Evolutionary conservation across 192 early-diverging fungal genomes (phyloP).

Genomic region (Pilobolus umbonatus): DNA sequence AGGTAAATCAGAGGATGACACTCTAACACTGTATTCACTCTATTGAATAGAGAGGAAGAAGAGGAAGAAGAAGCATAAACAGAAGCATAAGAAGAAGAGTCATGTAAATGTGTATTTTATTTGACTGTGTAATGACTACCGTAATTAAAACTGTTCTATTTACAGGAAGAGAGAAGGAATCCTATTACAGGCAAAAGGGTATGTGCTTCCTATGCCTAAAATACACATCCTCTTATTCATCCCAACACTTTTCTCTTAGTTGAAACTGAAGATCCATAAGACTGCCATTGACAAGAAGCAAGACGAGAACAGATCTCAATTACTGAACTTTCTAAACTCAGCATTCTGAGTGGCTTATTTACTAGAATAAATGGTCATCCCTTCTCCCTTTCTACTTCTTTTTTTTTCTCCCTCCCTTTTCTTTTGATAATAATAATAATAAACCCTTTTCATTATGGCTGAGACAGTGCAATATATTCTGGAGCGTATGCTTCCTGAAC

Average conservation of each 20-base stretch:
- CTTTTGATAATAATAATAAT: neutral
- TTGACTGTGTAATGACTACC: no score
- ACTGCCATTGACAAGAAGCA: constrained; percentile 27
- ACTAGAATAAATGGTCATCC: neutral
- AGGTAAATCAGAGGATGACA: no score
- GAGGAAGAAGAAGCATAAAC: no score
- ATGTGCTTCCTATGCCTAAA: neutral
- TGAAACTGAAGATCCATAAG: constrained; percentile 33
- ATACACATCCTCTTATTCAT: neutral
- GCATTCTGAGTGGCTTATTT: constrained; percentile 23
- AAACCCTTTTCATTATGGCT: constrained; percentile 79
- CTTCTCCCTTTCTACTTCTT: neutral
- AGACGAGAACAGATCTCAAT: constrained; percentile 27
- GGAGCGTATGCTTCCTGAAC: constrained; percentile 90
- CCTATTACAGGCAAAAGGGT: constrained; percentile 34
- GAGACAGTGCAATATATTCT: constrained; percentile 87
- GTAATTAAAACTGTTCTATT: no score
- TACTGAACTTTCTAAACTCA: constrained; percentile 30
- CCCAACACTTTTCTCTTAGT: neutral
- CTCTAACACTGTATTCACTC: no score
- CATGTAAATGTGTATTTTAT: no score
- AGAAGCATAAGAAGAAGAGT: no score
- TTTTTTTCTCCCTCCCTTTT: neutral
- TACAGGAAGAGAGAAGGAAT: constrained; percentile 24
- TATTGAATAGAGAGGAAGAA: no score